A percentile compares a stretch with the other conserved stretches of the same genome.
These are phyloP conservation scores for Phyllosticta citrichinensis DNA, from an alignment of 2,329 filamentous ascomycete species.

Conservation along the genomic window DNA sequence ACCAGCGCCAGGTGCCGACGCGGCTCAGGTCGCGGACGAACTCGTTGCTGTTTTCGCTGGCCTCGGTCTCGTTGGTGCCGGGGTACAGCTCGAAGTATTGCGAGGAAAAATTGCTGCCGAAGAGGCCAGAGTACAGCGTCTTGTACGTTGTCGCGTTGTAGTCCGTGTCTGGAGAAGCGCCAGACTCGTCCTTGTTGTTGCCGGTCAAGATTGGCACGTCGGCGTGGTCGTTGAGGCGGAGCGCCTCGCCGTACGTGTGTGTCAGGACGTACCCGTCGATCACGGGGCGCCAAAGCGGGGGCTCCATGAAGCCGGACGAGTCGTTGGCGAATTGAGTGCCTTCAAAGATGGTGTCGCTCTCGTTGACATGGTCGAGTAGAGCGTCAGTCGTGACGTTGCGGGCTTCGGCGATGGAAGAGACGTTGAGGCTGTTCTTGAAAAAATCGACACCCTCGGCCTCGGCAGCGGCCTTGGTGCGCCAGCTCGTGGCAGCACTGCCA, in stretches of 20 bases:
- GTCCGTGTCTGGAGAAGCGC: slow-evolving; percentile 43
- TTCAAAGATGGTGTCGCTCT: background rate
- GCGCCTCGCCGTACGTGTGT: slow-evolving; percentile 1
- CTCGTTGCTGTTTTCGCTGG: slow-evolving; percentile 10
- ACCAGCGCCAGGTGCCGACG: slow-evolving; percentile 19
- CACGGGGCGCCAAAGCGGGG: background rate
- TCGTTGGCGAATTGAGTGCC: background rate
- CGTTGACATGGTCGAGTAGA: background rate
- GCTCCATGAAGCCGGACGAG: slow-evolving; percentile 1
- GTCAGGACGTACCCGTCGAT: slow-evolving; percentile 10
- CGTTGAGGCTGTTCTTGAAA: background rate
- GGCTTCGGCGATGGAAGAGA: background rate
- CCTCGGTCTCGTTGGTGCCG: slow-evolving; percentile 4
- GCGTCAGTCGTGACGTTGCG: background rate
- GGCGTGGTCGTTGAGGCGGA: slow-evolving; percentile 17
- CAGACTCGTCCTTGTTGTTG: slow-evolving; percentile 42
- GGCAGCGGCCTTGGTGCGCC: background rate
- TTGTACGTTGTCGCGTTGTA: slow-evolving; percentile 22
- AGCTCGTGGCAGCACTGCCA: background rate
- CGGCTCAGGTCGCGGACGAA: slow-evolving; percentile 17
- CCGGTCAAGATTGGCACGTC: slow-evolving; percentile 49
- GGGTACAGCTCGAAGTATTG: background rate
- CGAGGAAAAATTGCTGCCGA: slow-evolving; percentile 6
- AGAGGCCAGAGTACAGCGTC: slow-evolving; percentile 9
- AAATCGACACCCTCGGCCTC: background rate